A percentile compares a stretch with the other conserved stretches of the same genome.
Evolutionary conservation across 2,329 filamentous ascomycete species (phyloP).

Genomic region (Colletotrichum tabaci): DNA sequence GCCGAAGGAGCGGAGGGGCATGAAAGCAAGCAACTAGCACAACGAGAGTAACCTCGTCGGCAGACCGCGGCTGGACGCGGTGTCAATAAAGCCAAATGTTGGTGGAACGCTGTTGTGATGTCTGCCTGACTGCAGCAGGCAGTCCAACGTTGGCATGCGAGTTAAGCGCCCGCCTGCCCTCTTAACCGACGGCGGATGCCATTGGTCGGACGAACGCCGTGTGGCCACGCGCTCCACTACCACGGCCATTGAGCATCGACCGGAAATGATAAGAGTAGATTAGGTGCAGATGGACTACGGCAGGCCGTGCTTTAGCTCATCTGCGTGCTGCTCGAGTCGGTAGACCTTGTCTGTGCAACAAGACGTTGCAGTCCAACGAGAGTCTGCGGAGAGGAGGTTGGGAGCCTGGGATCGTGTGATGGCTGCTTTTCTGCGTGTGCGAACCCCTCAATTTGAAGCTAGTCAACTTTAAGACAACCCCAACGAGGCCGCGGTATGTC

Average conservation of each 20-base stretch:
- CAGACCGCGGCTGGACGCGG: not conserved
- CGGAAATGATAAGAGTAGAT: not conserved
- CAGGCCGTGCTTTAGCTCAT: constrained; percentile 5
- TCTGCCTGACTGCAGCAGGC: constrained; percentile 3
- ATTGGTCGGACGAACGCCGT: constrained; percentile 30
- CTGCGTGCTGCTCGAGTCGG: constrained; percentile 2
- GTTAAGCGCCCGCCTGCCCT: constrained; percentile 19
- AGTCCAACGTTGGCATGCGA: constrained; percentile 29
- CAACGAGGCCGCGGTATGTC: not conserved
- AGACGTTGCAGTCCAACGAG: not conserved
- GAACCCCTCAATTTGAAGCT: constrained; percentile 10
- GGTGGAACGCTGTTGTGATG: constrained; percentile 1
- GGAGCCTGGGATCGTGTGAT: constrained; percentile 10
- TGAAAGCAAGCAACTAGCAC: constrained; percentile 1
- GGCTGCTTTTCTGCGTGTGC: not conserved
- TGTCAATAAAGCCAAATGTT: not conserved
- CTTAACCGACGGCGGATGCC: not conserved
- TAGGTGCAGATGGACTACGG: constrained; percentile 10
- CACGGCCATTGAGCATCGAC: not conserved
- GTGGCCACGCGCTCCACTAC: constrained; percentile 17
- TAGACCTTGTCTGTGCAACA: not conserved
- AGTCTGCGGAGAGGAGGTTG: not conserved
- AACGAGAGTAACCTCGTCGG: not conserved
- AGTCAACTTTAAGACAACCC: not conserved
- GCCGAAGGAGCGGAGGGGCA: not conserved